Base-by-base conservation (phyloP, 2,329 filamentous ascomycete species). In the Diaporthe citri region DNA sequence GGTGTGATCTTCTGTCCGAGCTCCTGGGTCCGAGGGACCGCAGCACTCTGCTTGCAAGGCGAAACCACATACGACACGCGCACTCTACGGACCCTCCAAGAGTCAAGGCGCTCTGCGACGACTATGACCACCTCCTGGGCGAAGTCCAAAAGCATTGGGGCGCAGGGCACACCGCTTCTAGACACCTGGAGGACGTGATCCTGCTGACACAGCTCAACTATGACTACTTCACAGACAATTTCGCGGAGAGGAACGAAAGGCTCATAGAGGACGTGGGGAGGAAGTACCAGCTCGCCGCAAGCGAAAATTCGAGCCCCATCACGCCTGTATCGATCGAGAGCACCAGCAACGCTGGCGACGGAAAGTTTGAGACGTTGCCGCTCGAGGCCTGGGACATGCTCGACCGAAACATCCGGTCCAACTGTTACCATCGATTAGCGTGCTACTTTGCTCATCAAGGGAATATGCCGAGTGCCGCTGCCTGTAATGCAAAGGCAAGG, bases 41-140 rank as follows among this genome's bases (percentile, higher is more conserved):
- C n/a, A 77, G 76, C 52, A 76, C 75, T 17, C 64, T 77, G 64
- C 74, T 77, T 17, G 76, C 76, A 2, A 73, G 75, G 72, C 64
- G 76, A 22, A 77, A 77, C 25, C 75, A 75, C 72, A 60, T 77
- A 36, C 75, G 76, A 25, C 76, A 77, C 69, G 39, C 72, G 20
- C 59, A 59, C 17, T 66, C 36, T 31, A 36, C 43, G 36, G 75
- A 75, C 22, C 57, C 28, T 25, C 36, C 34, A 0, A 74, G 48
- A 31, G 71, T 75, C 25, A 39, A 59, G 15, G 51, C 56, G 52
- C 73, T 77, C 17, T 71, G 72, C 57, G 56, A 59, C 31, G 76
- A 77, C 36, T 77, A 77, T 60, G 73, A 74, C 31, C 46, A 64
- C 31, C 71, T 77, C 25, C 73, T 75, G n/a, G 55, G 43, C 41